Conservation (phyloP, 495 filamentous ascomycete species). For the Penicillium argentinense region DNA sequence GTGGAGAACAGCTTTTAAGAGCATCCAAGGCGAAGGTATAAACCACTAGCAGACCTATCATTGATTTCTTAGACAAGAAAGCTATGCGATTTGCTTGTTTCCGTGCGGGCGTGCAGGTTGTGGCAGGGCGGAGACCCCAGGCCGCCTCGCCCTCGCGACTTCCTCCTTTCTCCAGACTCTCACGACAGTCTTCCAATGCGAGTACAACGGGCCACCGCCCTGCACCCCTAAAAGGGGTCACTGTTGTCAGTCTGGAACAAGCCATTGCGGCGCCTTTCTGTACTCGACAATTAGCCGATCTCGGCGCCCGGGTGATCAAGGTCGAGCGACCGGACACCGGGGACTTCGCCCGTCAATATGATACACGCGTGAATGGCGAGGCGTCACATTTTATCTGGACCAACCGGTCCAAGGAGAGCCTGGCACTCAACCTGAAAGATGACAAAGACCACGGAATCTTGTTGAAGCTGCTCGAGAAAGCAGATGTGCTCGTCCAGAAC, state of each 20-base stretch:
- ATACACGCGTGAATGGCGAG: constrained; percentile 45
- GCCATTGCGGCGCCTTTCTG: constrained; percentile 54
- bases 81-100: neutral
- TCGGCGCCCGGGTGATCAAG: constrained; percentile 55
- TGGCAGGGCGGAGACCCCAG: too few species aligned
- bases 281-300: constrained; percentile 51
- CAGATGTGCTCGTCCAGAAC: constrained; percentile 55
- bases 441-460: constrained; percentile 38
- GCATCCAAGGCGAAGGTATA: too few species aligned
- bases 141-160: neutral
- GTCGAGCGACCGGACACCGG: constrained; percentile 48
- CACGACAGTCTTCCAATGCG: constrained; percentile 16
- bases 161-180: neutral
- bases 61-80: too few species aligned
- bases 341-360: constrained; percentile 52
- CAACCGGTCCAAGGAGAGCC: constrained; percentile 52
- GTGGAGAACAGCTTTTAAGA: too few species aligned
- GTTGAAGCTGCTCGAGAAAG: constrained; percentile 42
- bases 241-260: constrained; percentile 53
- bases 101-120: neutral
- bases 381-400: constrained; percentile 55
- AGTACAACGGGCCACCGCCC: constrained; percentile 8
- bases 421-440: constrained; percentile 49
- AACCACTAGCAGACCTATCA: too few species aligned
- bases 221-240: constrained; percentile 44